These are phyloP conservation scores for Croton laevigatus DNA, from an alignment of 441 rosid genomes.

Conservation along the genomic window DNA sequence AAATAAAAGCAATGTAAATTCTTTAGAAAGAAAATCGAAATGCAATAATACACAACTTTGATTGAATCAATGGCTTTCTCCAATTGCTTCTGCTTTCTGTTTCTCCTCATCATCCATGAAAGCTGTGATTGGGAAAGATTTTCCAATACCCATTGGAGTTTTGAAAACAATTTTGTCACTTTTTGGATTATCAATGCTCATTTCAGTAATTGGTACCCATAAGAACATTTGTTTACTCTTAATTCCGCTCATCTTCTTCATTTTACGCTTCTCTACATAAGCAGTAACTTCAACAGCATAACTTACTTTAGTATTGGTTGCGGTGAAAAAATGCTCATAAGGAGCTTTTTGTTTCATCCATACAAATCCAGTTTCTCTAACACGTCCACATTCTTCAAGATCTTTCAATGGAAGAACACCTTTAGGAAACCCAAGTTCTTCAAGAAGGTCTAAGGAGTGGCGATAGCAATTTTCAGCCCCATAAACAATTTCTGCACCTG, in stretches of 20 bases:
- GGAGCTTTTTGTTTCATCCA: conserved; percentile 91
- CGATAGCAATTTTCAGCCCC: conserved; percentile 66
- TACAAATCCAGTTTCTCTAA: conserved; percentile 75
- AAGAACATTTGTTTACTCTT: conserved; percentile 81
- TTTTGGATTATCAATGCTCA: conserved; percentile 60
- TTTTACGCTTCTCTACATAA: conserved; percentile 69
- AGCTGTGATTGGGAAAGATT: conserved; percentile 63
- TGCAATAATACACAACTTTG: too few relatives aligned
- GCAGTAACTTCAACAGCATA: conserved; percentile 74
- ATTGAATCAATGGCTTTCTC: conserved; percentile 24
- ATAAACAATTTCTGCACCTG: conserved; percentile 67
- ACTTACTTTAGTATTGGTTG: conserved; percentile 57
- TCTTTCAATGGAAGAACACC: conserved; percentile 83
- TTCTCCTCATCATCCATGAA: conserved; percentile 77
- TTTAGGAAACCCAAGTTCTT: conserved; percentile 87
- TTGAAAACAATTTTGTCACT: conserved; percentile 60
- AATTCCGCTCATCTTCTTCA: conserved; percentile 92
- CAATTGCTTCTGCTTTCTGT: conserved; percentile 36
- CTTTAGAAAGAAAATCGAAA: too few relatives aligned
- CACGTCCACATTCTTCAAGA: conserved; percentile 87
- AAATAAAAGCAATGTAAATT: too few relatives aligned
- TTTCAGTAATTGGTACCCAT: conserved; percentile 87
- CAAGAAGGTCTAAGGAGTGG: conserved; percentile 63
- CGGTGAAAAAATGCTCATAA: conserved; percentile 71
- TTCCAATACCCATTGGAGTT: conserved; percentile 94